Evolutionary conservation across 306 rosid genomes (phyloP).

Genomic region (Vigna radiata): DNA sequence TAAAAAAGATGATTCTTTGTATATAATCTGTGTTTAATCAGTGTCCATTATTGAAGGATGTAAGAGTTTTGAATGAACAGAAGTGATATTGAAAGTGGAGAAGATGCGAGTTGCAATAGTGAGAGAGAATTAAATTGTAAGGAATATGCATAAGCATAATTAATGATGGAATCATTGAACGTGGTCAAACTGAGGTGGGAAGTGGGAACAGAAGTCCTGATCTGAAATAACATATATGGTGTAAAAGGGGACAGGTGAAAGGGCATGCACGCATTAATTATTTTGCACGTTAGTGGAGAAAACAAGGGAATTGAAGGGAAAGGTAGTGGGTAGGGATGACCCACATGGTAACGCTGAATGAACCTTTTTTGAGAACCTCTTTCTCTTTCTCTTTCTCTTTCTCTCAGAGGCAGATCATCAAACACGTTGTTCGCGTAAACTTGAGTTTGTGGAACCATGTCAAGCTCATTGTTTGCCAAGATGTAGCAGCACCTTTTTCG

Average conservation of each 20-base stretch:
- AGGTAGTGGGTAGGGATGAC: slow-evolving; percentile 47
- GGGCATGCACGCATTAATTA: slow-evolving; percentile 47
- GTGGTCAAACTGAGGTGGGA: slow-evolving; percentile 51
- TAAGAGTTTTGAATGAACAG: too few relatives aligned
- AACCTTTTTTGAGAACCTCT: slow-evolving; percentile 32
- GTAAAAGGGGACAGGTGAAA: slow-evolving; percentile 18
- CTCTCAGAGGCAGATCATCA: slow-evolving; percentile 32
- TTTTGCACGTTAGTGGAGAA: slow-evolving; percentile 43
- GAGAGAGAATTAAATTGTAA: neutral
- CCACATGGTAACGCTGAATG: slow-evolving; percentile 49
- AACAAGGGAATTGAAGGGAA: slow-evolving; percentile 33
- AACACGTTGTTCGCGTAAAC: slow-evolving; percentile 27
- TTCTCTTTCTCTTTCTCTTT: neutral
- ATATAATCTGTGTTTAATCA: too few relatives aligned
- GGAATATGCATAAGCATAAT: neutral
- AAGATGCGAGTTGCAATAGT: neutral
- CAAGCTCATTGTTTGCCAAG: slow-evolving; percentile 17
- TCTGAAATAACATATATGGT: slow-evolving; percentile 29
- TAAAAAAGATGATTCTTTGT: too few relatives aligned
- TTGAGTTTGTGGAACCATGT: slow-evolving; percentile 33
- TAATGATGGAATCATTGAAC: slow-evolving; percentile 33
- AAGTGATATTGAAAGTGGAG: neutral
- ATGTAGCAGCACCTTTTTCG: slow-evolving; percentile 43
- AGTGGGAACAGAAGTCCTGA: slow-evolving; percentile 41
- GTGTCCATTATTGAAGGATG: too few relatives aligned